These are phyloP conservation scores for Phytophthora pluvialis DNA, from an alignment of 352 stramenopile genomes.

Conservation along the genomic window DNA sequence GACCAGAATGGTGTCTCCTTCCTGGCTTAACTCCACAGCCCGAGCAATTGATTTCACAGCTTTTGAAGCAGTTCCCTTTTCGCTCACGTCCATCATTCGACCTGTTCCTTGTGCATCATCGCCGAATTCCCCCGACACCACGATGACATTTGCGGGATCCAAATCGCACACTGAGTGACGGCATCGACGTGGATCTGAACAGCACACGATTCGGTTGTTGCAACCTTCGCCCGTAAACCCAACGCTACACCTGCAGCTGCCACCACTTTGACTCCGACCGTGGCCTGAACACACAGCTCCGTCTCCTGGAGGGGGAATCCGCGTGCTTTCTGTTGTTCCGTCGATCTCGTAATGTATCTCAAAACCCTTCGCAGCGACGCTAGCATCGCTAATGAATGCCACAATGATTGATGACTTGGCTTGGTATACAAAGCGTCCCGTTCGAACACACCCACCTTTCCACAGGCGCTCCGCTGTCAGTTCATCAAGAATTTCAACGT, in stretches of 20 bases:
- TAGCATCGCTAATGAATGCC: slow-evolving; percentile 52
- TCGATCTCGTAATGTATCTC: slow-evolving; percentile 54
- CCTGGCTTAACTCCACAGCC: slow-evolving; percentile 42
- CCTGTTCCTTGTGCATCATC: slow-evolving; percentile 62
- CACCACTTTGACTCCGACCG: slow-evolving; percentile 37
- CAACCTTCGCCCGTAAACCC: slow-evolving; percentile 75
- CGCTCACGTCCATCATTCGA: slow-evolving; percentile 57
- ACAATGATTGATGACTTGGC: slow-evolving; percentile 37
- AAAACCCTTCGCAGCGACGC: slow-evolving; percentile 49
- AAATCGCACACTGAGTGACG: slow-evolving; percentile 47
- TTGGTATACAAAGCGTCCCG: slow-evolving; percentile 51
- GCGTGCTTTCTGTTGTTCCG: slow-evolving; percentile 10
- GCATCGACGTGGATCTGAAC: slow-evolving; percentile 44
- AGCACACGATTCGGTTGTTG: slow-evolving; percentile 71
- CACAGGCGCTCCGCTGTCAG: slow-evolving; percentile 43
- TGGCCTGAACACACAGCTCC: slow-evolving; percentile 44
- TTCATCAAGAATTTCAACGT: slow-evolving; percentile 47
- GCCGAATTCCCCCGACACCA: slow-evolving; percentile 61
- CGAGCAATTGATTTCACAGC: slow-evolving; percentile 50
- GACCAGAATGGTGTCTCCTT: slow-evolving; percentile 52
- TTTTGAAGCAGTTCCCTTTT: slow-evolving; percentile 60
- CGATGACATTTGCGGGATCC: slow-evolving; percentile 43
- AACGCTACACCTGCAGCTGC: slow-evolving; percentile 63
- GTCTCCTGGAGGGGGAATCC: slow-evolving; percentile 44
- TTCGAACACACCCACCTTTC: slow-evolving; percentile 58